Evolutionary conservation across 176 grass and related monocot species (phyloP).

Genomic region (Rhipidocladum racemiflorum): DNA sequence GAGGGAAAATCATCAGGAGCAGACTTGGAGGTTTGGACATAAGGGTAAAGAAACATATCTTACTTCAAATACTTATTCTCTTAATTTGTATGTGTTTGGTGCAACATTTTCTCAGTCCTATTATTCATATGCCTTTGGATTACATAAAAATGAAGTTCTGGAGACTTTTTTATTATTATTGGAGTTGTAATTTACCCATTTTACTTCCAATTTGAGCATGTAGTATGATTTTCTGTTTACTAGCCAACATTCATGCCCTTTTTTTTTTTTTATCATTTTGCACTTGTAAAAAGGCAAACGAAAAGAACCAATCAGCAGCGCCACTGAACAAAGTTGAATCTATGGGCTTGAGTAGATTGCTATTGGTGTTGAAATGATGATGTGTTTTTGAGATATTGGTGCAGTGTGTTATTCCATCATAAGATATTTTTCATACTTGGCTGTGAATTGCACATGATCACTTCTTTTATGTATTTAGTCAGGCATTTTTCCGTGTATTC

Average conservation of each 20-base stretch:
- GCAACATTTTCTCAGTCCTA: neutral
- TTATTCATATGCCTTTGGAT: neutral
- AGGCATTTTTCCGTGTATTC: neutral
- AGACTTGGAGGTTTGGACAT: constrained; percentile 93
- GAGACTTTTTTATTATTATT: neutral
- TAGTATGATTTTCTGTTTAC: neutral
- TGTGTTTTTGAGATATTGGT: neutral
- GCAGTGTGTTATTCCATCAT: constrained; percentile 4
- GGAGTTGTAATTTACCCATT: neutral
- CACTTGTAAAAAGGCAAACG: neutral
- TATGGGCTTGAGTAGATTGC: neutral
- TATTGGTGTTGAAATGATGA: constrained; percentile 10
- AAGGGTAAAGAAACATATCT: constrained; percentile 61
- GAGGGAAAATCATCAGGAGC: constrained; percentile 79
- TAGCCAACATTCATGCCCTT: neutral
- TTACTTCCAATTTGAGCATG: constrained; percentile 8
- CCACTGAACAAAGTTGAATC: constrained; percentile 7
- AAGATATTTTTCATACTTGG: neutral
- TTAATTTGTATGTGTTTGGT: constrained; percentile 23
- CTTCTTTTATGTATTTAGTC: constrained; percentile 23
- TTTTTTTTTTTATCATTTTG: neutral
- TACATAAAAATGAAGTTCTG: neutral
- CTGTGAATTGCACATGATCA: constrained; percentile 1
- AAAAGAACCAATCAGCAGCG: neutral
- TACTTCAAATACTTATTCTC: constrained; percentile 13